A percentile compares a stretch with the other conserved stretches of the same genome.
Conservation (phyloP, 805 yeast species). For the Zygosaccharomyces lentus region DNA sequence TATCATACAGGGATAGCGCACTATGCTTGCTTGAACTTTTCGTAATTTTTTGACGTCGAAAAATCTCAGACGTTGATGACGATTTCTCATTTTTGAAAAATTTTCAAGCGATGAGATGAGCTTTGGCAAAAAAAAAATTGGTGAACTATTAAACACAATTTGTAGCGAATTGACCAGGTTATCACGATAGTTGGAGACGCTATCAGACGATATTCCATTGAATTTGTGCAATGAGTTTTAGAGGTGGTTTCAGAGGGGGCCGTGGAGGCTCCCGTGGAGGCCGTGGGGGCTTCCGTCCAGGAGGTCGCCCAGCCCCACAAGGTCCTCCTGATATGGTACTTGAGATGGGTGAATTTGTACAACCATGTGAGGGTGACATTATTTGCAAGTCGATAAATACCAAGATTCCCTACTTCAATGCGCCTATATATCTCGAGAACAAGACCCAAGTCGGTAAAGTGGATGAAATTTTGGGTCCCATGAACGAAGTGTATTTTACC, state of each 20-base stretch:
- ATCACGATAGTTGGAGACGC: not conserved
- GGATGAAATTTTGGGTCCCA: slow-evolving; percentile 96
- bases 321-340: slow-evolving; percentile 96
- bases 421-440: slow-evolving; percentile 95
- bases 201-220: not conserved
- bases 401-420: slow-evolving; percentile 96
- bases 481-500: slow-evolving; percentile 97
- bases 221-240: slow-evolving; percentile 35
- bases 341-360: slow-evolving; percentile 91
- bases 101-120: slow-evolving; percentile 14
- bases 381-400: slow-evolving; percentile 93
- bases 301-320: slow-evolving; percentile 64
- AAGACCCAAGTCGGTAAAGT: slow-evolving; percentile 95
- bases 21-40: not conserved
- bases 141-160: not conserved
- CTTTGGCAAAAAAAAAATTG: not conserved
- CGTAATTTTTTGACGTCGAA: not conserved
- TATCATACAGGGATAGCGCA: not conserved
- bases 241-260: slow-evolving; percentile 39
- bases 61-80: slow-evolving; percentile 7
- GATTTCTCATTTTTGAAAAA: slow-evolving; percentile 11
- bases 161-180: not conserved
- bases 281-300: slow-evolving; percentile 40
- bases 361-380: slow-evolving; percentile 94
- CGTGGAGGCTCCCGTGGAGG: slow-evolving; percentile 41